Evolutionary conservation across 306 rosid genomes (phyloP).

Genomic region (Ormosia semicastrata): DNA sequence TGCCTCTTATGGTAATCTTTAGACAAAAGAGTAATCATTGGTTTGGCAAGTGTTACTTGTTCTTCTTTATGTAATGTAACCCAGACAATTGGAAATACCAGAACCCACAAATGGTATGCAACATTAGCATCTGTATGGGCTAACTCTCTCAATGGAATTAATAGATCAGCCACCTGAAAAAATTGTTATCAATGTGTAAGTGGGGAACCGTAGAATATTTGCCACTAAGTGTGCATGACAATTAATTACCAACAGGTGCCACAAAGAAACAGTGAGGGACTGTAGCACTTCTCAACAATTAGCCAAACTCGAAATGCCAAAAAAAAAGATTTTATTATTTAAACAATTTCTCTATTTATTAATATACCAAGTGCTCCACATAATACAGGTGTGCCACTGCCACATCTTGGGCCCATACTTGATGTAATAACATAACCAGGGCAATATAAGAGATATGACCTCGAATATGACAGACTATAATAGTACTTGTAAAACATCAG

Average conservation of each 20-base stretch:
- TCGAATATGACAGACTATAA: neutral
- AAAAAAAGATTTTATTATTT: neutral
- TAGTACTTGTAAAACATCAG: neutral
- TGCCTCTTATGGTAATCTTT: constrained; percentile 96
- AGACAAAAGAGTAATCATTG: constrained; percentile 91
- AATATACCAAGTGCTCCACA: neutral
- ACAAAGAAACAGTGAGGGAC: constrained; percentile 2
- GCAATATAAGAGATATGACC: neutral
- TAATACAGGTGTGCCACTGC: neutral
- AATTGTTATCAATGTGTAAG: constrained; percentile 8
- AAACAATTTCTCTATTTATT: neutral
- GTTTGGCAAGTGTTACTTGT: constrained; percentile 91
- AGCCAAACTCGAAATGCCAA: neutral
- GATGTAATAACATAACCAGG: neutral
- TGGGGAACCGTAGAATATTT: neutral
- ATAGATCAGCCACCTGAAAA: constrained; percentile 82
- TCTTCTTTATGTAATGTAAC: constrained; percentile 94
- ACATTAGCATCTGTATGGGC: constrained; percentile 98
- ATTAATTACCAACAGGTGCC: constrained; percentile 6
- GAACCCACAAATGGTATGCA: constrained; percentile 97
- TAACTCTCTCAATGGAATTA: constrained; percentile 89
- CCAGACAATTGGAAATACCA: constrained; percentile 99
- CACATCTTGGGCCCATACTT: neutral
- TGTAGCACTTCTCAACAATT: constrained; percentile 5
- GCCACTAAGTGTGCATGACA: neutral